A percentile compares a stretch with the other conserved stretches of the same genome.
Conservation (phyloP, 331 rosid genomes). For the Dryas integrifolia region DNA sequence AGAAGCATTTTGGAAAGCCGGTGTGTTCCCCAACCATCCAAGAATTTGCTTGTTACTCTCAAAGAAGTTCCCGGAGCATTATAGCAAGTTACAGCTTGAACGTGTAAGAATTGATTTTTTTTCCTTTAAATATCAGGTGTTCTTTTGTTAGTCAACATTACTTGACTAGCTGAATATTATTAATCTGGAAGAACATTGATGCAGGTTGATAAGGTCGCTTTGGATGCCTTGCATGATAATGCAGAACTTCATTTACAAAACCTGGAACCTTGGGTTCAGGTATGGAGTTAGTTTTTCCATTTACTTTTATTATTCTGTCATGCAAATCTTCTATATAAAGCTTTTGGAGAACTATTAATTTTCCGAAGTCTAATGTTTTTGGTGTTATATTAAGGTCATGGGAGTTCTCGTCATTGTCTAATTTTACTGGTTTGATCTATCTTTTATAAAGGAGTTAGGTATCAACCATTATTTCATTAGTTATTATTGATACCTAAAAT, state of each 20-base stretch:
- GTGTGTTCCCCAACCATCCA: slow-evolving; percentile 83
- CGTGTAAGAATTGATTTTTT: slow-evolving; percentile 66
- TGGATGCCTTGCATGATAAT: slow-evolving; percentile 84
- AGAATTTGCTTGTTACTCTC: slow-evolving; percentile 78
- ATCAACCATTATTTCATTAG: neutral
- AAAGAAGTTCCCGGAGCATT: slow-evolving; percentile 95
- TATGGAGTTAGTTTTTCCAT: slow-evolving; percentile 22
- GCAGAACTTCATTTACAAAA: slow-evolving; percentile 89
- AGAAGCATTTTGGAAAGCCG: slow-evolving; percentile 91
- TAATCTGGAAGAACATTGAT: slow-evolving; percentile 29
- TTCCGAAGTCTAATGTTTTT: neutral
- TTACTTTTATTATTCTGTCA: slow-evolving; percentile 14
- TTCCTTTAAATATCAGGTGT: slow-evolving; percentile 17
- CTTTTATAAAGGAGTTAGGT: neutral
- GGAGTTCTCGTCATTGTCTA: neutral
- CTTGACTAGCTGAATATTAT: slow-evolving; percentile 21
- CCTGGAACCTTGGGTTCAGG: slow-evolving; percentile 98
- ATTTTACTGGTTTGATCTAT: neutral
- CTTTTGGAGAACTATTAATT: slow-evolving; percentile 3
- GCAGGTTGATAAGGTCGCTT: slow-evolving; percentile 87
- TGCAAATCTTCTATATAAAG: neutral
- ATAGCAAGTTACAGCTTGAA: slow-evolving; percentile 89
- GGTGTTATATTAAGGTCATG: neutral
- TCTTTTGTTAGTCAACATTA: slow-evolving; percentile 32
- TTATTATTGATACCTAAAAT: neutral